Evolutionary conservation across 768 basidiomycete species (phyloP).

Genomic region (Leccinum longicurvipes): DNA sequence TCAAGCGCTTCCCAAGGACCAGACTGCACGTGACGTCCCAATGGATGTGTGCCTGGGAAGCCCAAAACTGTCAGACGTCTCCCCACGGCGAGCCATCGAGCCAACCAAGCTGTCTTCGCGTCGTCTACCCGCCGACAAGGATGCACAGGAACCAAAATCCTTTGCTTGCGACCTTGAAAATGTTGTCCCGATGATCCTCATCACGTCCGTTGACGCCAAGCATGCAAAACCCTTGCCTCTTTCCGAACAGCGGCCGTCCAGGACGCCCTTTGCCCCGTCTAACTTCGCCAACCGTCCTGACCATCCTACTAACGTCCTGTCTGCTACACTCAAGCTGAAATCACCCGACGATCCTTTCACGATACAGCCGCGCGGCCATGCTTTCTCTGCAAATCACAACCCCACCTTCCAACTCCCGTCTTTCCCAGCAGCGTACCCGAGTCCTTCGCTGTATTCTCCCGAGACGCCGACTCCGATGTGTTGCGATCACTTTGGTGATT

Average conservation of each 20-base stretch:
- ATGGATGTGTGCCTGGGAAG: slow-evolving; percentile 6
- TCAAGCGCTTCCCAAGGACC: not conserved
- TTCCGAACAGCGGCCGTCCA: slow-evolving; percentile 8
- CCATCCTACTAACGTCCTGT: not conserved
- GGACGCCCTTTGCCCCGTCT: slow-evolving; percentile 13
- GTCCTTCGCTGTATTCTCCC: slow-evolving; percentile 1
- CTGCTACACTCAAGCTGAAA: not conserved
- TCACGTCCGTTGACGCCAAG: slow-evolving; percentile 27
- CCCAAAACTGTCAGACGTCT: not conserved
- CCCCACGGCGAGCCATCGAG: not conserved
- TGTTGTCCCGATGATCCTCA: slow-evolving; percentile 19
- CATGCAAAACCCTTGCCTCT: slow-evolving; percentile 19
- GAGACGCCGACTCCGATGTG: slow-evolving; percentile 29
- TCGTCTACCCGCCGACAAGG: not conserved
- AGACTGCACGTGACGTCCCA: not conserved
- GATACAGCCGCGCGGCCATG: not conserved
- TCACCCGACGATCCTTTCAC: slow-evolving; percentile 17
- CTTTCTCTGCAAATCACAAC: not conserved
- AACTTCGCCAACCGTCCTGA: slow-evolving; percentile 10
- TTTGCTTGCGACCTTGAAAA: not conserved
- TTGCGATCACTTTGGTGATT: slow-evolving; percentile 24
- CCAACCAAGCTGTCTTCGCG: not conserved
- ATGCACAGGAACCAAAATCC: not conserved
- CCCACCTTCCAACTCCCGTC: slow-evolving; percentile 16
- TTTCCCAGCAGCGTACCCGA: not conserved